Evolutionary conservation across 2,329 filamentous ascomycete species (phyloP), one percentile per base, ranked within the genome.

Genomic region (Capronia americana): DNA sequence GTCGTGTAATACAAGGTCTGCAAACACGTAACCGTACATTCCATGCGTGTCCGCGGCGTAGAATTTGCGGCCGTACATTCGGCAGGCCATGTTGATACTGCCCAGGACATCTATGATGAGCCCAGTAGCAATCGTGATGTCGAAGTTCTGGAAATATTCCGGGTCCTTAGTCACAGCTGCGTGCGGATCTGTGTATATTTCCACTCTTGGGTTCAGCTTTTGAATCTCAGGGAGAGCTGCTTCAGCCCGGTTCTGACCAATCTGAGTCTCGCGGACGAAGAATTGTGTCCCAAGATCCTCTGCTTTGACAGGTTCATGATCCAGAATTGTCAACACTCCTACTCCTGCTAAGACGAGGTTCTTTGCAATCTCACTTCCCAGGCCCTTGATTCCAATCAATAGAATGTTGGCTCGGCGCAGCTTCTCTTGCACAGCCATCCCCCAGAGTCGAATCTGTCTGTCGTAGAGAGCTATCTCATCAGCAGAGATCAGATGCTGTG

Each of bases 381-480:
- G 86, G 0, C 91, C 93, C 75, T 91, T 92, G 78, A 97, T 88
- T 32, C 89, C 93, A 72, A 99, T 90, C 69, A 99, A 87, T 54
- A 98, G 88, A 72, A 99, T 90, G 75, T 93, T 93, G 66, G 95
- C 92, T 66, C 87, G 91, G 73, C 94, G 92, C 65, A 99, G 93
- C 85, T 85, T 86, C 77, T 96, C 91, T 78, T 99, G 95, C 6
- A 95, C 95, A 74, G 95, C 89, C 75, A 98, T 92, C 51, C 95
- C 95, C 95, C 95, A 99, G 32, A 99, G 88, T 61, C 95, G 90
- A 74, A 99, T 97, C 78, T 99, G 95, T 57, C 95, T 90, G 80
- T 99, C 95, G 77, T 99, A 99, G 5, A 98, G 88, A 14, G 94
- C 95, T 75, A 98, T 96, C 77, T 99, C 95, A 79, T 98, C 95